phyloP scores from a whole-genome alignment of 2,329 filamentous ascomycete species.

The Calonectria crousiana region DNA sequence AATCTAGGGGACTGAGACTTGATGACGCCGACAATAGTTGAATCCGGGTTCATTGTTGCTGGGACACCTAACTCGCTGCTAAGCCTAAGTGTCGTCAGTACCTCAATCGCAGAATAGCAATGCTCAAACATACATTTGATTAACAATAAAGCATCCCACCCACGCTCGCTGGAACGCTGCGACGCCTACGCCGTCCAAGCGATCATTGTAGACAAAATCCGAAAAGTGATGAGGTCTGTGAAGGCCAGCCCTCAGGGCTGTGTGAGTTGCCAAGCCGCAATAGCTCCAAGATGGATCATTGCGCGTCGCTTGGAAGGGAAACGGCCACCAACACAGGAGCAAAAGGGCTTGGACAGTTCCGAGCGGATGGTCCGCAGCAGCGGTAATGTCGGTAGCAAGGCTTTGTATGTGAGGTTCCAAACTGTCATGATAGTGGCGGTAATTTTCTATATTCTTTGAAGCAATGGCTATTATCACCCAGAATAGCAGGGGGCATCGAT shows the following conservation, averaged over 20 bases:
- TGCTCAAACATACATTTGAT: background rate
- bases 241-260: background rate
- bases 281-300: constrained; percentile 13
- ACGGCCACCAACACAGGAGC: constrained; percentile 13
- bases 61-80: background rate
- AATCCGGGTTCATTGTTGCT: background rate
- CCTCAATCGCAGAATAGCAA: background rate
- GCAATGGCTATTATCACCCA: constrained; percentile 8
- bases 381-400: constrained; percentile 1
- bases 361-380: constrained; percentile 2
- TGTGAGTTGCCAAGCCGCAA: background rate
- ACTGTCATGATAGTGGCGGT: constrained; percentile 3
- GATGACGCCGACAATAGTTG: background rate
- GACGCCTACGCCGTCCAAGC: background rate
- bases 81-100: background rate
- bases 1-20: background rate
- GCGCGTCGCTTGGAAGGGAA: constrained; percentile 1
- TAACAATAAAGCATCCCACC: background rate
- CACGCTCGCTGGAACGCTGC: constrained; percentile 1
- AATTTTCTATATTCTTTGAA: background rate
- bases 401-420: background rate
- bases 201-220: constrained; percentile 10
- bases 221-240: constrained; percentile 12
- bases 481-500: background rate
- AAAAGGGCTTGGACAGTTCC: constrained; percentile 8